Evolutionary conservation across 202 grass and related monocot genomes (phyloP), one percentile per base, ranked within the genome.

Genomic region (Alloteropsis angusta): DNA sequence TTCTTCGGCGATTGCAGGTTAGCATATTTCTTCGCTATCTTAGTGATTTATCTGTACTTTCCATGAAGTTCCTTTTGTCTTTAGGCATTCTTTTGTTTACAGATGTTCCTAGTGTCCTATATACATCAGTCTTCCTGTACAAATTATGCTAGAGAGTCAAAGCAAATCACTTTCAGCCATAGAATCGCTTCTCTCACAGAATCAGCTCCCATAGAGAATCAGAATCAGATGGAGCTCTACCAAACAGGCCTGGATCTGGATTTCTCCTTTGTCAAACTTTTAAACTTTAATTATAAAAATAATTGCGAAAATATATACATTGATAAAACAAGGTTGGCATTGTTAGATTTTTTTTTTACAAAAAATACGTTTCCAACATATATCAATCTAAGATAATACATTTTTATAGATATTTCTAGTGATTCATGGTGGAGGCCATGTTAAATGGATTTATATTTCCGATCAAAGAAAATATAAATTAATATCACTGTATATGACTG

Each of bases 1-100:
- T 99, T 85, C 82, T 99, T 75, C 96, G 96, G 32, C 88, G 80
- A 25, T 89, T 99, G 78, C 96, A 99, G 92, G 96, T 99, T 66
- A 83, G 89, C 14, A 36, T 74, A 62, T 63, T 76, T 72, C 45
- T 85, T 58, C 58, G 5, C 46, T 75, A 78, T 79, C 62, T 55
- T 58, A 19, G 16, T 42, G 38, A 60, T 68, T 36, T 60, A 74
- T 72, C 3, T 63, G 11, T 56, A 49, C 46, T 30, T 69, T 68
- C 56, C 28, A 32, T 66, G 46, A 70, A 60, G 58, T 85, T 62
- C 47, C 64, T 65, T 74, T 7, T 58, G 49, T 71, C 34, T 55
- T 54, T 37, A 21, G 19, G 49, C 32, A 50, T 57, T 87, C 23
- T 68, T 60, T 67, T 74, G 23, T 75, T 37, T 32, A 57, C 50